A percentile compares a stretch with the other conserved stretches of the same genome.
Conservation (phyloP, 768 basidiomycete genomes). For the Ephemerocybe angulata region DNA sequence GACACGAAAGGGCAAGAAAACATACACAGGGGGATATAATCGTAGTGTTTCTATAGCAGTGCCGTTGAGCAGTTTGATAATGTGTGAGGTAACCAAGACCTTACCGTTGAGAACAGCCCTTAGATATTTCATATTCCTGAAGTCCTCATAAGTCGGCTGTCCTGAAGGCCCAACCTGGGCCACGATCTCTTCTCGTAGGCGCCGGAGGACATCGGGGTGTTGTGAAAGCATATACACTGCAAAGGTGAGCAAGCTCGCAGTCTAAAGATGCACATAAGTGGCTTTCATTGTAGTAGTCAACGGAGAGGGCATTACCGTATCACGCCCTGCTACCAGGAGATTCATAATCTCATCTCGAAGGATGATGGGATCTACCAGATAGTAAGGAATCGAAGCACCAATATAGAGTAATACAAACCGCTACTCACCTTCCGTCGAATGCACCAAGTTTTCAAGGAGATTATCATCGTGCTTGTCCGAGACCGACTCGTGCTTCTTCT, state of each 20-base stretch:
- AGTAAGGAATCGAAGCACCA: not conserved
- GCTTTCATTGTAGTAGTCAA: not conserved
- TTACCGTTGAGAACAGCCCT: constrained; percentile 43
- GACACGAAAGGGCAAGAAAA: not conserved
- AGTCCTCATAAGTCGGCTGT: constrained; percentile 38
- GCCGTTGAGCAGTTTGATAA: constrained; percentile 5
- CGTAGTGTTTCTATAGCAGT: constrained; percentile 16
- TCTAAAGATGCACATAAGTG: constrained; percentile 23
- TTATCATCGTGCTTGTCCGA: constrained; percentile 27
- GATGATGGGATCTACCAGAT: constrained; percentile 22
- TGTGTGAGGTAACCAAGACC: constrained; percentile 6
- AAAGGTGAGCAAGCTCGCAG: constrained; percentile 41
- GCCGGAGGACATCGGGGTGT: constrained; percentile 37
- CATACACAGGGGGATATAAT: constrained; percentile 19
- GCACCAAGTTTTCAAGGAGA: constrained; percentile 43
- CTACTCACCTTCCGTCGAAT: constrained; percentile 35
- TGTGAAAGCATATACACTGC: constrained; percentile 43
- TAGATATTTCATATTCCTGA: constrained; percentile 41
- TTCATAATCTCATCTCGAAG: constrained; percentile 41
- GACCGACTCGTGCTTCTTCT: constrained; percentile 24
- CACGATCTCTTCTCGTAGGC: constrained; percentile 42
- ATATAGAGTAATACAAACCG: not conserved
- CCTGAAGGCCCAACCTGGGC: constrained; percentile 30
- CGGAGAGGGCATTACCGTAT: constrained; percentile 30
- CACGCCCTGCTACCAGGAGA: constrained; percentile 42